Evolutionary conservation across 768 basidiomycete species (phyloP).

Genomic region (Lyophyllum decastes): DNA sequence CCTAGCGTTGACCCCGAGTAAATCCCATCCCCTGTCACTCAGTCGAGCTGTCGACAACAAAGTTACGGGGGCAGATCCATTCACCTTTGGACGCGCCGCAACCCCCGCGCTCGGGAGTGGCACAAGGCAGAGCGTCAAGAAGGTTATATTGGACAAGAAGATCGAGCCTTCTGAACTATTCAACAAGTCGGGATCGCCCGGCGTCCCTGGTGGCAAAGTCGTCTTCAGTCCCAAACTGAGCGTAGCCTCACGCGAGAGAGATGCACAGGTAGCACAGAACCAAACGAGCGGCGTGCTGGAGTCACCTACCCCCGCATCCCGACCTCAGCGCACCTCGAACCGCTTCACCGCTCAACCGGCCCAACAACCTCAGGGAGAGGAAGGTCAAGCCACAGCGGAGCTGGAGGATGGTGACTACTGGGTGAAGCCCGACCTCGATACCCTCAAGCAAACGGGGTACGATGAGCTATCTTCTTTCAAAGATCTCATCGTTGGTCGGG

Average conservation of each 20-base stretch:
- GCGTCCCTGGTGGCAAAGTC: constrained; percentile 51
- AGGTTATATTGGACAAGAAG: constrained; percentile 86
- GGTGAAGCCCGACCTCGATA: constrained; percentile 76
- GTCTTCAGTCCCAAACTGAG: constrained; percentile 77
- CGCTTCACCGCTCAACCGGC: constrained; percentile 39
- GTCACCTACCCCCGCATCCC: constrained; percentile 37
- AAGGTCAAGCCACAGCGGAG: constrained; percentile 34
- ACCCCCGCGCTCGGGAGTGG: constrained; percentile 72
- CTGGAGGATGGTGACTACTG: constrained; percentile 90
- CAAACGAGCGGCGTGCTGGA: constrained; percentile 26
- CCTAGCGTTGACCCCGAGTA: constrained; percentile 55
- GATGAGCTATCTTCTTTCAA: constrained; percentile 73
- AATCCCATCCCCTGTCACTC: constrained; percentile 54
- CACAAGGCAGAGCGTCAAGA: constrained; percentile 84
- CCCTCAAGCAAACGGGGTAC: constrained; percentile 70
- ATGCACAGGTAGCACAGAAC: constrained; percentile 43
- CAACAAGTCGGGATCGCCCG: constrained; percentile 47
- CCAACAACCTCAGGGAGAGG: constrained; percentile 24
- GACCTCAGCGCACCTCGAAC: constrained; percentile 39
- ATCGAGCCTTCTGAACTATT: constrained; percentile 75
- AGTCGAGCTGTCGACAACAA: constrained; percentile 47
- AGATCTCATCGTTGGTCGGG: constrained; percentile 85
- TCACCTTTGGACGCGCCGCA: constrained; percentile 60
- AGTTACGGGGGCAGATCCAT: constrained; percentile 55
- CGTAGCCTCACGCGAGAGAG: constrained; percentile 75